Conservation (phyloP, 2,329 filamentous ascomycete genomes). For the Elsinoe australis region DNA sequence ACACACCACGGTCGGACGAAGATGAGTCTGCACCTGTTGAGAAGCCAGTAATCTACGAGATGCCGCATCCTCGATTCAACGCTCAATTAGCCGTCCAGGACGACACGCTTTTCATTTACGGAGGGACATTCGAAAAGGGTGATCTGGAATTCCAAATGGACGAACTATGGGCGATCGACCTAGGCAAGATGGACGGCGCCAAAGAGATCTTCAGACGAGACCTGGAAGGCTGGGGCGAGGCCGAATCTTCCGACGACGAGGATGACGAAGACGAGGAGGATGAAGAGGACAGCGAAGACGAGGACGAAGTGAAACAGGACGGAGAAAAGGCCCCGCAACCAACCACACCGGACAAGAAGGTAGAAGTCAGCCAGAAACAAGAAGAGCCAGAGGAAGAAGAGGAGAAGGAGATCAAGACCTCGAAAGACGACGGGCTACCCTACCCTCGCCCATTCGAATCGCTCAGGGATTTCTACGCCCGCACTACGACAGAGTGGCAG, state of each 20-base stretch:
- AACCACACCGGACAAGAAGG: conserved; percentile 47
- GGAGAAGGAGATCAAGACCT: conserved; percentile 30
- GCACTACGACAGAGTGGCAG: conserved; percentile 87
- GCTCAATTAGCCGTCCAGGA: conserved; percentile 84
- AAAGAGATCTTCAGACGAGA: conserved; percentile 83
- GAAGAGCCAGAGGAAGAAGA: conserved; percentile 42
- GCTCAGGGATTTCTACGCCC: conserved; percentile 81
- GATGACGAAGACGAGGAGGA: conserved; percentile 44
- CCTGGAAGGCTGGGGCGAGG: conserved; percentile 71
- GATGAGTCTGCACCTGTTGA: conserved; percentile 47
- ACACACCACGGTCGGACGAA: conserved; percentile 38
- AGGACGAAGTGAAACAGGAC: conserved; percentile 26
- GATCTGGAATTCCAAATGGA: conserved; percentile 95
- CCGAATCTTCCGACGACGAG: conserved; percentile 38
- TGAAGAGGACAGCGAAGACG: conserved; percentile 52
- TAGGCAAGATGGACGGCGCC: conserved; percentile 91
- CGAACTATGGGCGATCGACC: conserved; percentile 83
- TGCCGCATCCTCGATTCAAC: conserved; percentile 87
- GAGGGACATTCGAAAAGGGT: conserved; percentile 90
- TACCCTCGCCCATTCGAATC: conserved; percentile 78
- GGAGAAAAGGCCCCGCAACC: conserved; percentile 10
- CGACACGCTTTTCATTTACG: conserved; percentile 87
- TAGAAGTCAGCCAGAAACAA: conserved; percentile 31
- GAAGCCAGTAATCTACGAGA: conserved; percentile 61
- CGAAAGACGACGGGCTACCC: conserved; percentile 66